phyloP scores from a whole-genome alignment of 805 yeast genomes.

The Kuraishia ogatae region DNA sequence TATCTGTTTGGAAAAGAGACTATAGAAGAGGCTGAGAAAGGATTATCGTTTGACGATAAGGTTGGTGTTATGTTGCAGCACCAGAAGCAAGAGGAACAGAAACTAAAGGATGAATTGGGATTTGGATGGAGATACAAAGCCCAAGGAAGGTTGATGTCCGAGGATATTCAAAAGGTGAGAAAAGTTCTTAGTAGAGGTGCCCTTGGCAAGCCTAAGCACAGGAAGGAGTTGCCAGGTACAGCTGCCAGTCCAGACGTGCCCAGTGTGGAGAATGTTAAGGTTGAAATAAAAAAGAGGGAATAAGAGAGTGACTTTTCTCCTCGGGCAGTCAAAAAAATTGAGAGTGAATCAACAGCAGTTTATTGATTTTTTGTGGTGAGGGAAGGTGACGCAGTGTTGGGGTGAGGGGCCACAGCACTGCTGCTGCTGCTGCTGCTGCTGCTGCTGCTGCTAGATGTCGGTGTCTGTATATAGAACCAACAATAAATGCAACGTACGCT shows the following conservation, averaged over 20 bases:
- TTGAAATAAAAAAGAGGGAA: background rate
- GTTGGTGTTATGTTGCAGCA: slow-evolving; percentile 38
- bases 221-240: background rate
- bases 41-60: slow-evolving; percentile 53
- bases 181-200: slow-evolving; percentile 4
- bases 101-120: slow-evolving; percentile 47
- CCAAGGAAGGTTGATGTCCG: slow-evolving; percentile 31
- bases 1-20: slow-evolving; percentile 74
- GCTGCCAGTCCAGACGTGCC: slow-evolving; percentile 1
- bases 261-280: slow-evolving; percentile 3
- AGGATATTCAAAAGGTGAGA: slow-evolving; percentile 27
- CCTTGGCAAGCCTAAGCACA: background rate
- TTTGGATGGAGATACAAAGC: slow-evolving; percentile 52
- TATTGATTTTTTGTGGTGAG: background rate
- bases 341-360: no score
- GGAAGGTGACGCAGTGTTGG: background rate
- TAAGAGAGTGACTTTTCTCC: background rate
- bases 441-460: no score
- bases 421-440: no score
- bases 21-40: slow-evolving; percentile 67
- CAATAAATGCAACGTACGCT: no score
- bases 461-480: no score
- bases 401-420: no score
- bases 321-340: background rate
- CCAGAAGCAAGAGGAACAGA: slow-evolving; percentile 37